Evolutionary conservation across 1,284 basidiomycete genomes (phyloP).

Genomic region (Cryptococcus sp.): DNA sequence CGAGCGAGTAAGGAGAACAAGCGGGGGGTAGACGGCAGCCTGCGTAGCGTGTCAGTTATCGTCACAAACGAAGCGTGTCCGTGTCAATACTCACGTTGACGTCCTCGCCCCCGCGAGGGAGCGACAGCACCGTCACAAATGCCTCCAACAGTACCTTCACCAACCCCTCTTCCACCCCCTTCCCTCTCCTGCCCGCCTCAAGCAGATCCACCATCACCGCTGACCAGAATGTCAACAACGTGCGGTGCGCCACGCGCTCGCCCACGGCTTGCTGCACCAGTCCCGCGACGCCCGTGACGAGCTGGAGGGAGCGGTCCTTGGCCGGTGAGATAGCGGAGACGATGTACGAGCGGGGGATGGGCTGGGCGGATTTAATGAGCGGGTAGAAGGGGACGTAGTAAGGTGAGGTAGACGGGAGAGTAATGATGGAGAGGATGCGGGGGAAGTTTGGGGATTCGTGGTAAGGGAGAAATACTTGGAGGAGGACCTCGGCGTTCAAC

Average conservation of each 20-base stretch:
- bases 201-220: conserved; percentile 78
- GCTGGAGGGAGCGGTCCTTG: conserved; percentile 59
- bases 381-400: conserved; percentile 60
- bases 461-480: conserved; percentile 86
- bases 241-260: conserved; percentile 60
- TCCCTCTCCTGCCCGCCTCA: conserved; percentile 50
- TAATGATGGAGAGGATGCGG: conserved; percentile 84
- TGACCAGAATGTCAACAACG: conserved; percentile 79
- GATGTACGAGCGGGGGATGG: conserved; percentile 72
- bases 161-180: conserved; percentile 34
- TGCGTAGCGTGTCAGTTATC: conserved; percentile 2
- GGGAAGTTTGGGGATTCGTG: conserved; percentile 93
- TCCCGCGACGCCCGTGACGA: conserved; percentile 62
- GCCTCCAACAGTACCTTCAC: conserved; percentile 49
- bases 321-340: conserved; percentile 55
- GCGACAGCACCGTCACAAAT: conserved; percentile 37
- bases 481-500: conserved; percentile 78
- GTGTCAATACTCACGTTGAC: conserved; percentile 40
- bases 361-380: conserved; percentile 69
- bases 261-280: conserved; percentile 60
- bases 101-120: conserved; percentile 34
- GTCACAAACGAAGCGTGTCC: too few species aligned
- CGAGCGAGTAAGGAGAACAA: conserved; percentile 45
- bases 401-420: conserved; percentile 55
- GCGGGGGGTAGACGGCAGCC: conserved; percentile 47